Evolutionary conservation across 352 stramenopile genomes (phyloP).

Genomic region (Pythium utonaiense): DNA sequence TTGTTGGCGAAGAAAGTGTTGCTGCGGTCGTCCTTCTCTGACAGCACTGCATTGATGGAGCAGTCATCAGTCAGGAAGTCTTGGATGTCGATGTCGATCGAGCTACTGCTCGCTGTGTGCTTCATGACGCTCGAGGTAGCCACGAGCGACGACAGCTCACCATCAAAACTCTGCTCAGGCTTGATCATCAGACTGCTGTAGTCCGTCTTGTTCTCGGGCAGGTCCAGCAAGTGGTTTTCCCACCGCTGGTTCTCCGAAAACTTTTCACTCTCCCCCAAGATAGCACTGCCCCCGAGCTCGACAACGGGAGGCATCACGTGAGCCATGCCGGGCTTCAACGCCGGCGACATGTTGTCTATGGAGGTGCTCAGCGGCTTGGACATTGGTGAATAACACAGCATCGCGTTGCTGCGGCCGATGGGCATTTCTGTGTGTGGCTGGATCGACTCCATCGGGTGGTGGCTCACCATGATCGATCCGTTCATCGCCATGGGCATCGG

Average conservation of each 20-base stretch:
- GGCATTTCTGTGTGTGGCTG: slow-evolving; percentile 18
- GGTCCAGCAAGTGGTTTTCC: slow-evolving; percentile 29
- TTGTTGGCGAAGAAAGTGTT: slow-evolving; percentile 17
- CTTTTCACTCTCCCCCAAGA: slow-evolving; percentile 21
- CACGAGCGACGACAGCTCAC: slow-evolving; percentile 20
- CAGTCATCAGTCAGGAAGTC: slow-evolving; percentile 80
- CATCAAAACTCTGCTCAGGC: slow-evolving; percentile 7
- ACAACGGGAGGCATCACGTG: slow-evolving; percentile 49
- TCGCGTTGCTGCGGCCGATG: slow-evolving; percentile 27
- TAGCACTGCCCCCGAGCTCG: slow-evolving; percentile 44
- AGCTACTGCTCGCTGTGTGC: slow-evolving; percentile 25
- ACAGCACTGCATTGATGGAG: slow-evolving; percentile 48
- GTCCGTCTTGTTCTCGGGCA: slow-evolving; percentile 25
- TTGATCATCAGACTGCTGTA: slow-evolving; percentile 28
- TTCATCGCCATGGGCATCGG: slow-evolving; percentile 10
- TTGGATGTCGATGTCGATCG: slow-evolving; percentile 70
- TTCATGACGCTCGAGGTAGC: slow-evolving; percentile 29
- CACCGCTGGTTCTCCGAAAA: slow-evolving; percentile 29
- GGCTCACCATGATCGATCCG: not conserved
- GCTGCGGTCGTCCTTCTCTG: slow-evolving; percentile 21
- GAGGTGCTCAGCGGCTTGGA: slow-evolving; percentile 52
- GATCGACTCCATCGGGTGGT: not conserved
- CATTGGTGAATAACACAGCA: slow-evolving; percentile 75
- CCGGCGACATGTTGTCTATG: slow-evolving; percentile 84
- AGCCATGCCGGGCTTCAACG: slow-evolving; percentile 68